A percentile compares a stretch with the other conserved stretches of the same genome.
Evolutionary conservation across 768 basidiomycete genomes (phyloP).

Genomic region (Serendipita sp.): DNA sequence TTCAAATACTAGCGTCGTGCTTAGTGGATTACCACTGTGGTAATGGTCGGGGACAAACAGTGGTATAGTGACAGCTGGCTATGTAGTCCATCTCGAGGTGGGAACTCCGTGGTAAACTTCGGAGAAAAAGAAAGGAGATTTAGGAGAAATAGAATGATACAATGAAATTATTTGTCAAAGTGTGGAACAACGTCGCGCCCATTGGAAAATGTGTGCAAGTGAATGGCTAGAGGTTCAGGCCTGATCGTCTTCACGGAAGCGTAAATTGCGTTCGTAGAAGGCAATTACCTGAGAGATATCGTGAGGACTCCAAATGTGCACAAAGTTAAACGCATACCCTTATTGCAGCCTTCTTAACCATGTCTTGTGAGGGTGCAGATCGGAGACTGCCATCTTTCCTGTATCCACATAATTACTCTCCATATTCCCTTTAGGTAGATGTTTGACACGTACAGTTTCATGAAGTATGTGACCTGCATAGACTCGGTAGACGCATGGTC

Average conservation of each 20-base stretch:
- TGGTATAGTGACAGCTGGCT: not conserved
- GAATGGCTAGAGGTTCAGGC: not conserved
- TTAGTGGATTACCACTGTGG: not conserved
- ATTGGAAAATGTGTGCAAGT: not conserved
- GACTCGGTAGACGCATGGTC: not conserved
- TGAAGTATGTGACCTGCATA: not conserved
- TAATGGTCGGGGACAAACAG: not conserved
- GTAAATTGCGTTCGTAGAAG: not conserved
- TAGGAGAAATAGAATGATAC: not conserved
- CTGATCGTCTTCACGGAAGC: not conserved
- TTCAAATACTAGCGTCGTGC: not conserved
- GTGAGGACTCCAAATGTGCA: not conserved
- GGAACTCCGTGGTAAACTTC: not conserved
- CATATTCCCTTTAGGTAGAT: not conserved
- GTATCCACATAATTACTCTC: not conserved
- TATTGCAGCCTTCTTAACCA: not conserved
- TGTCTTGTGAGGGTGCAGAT: not conserved
- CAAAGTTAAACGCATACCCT: not conserved
- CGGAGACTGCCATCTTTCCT: not conserved
- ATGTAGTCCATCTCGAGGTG: not conserved
- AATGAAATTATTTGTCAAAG: not conserved
- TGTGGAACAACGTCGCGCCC: not conserved
- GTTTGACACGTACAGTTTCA: not conserved
- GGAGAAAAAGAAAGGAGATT: not conserved
- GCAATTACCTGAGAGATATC: not conserved